Evolutionary conservation across 208 protist species (phyloP), one percentile per base, ranked within the genome.

Genomic region (Endotrypanum monterogeii): DNA sequence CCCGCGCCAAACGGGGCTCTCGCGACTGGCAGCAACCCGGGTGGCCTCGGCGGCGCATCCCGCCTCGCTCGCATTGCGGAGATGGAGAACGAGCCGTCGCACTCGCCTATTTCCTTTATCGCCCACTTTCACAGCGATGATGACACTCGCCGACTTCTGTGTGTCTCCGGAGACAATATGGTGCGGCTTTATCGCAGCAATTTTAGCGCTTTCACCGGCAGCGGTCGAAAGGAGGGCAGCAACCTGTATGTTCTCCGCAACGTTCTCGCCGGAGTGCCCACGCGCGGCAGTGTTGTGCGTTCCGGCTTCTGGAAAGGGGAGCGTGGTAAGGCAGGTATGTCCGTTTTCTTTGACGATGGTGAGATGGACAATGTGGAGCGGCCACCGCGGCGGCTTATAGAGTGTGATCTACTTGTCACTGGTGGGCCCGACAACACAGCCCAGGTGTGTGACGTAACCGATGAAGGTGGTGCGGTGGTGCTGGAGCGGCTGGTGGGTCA

Each of bases 401-500:
- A 97, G 78, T 92, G 90, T 71, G 93, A 97, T 66, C 67, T 97
- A 23, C 67, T 94, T 55, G 85, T 94, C 57, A 91, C 87, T 7
- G 85, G 83, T 52, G 93, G 93, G 6, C 73, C 83, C 0, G 90
- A 93, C 65, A 93, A 95, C 83, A 89, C 86, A 1, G 93, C 90
- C 18, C 83, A 82, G 61, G 84, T 97, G 55, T 93, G 89, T 62
- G 90, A 97, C 66, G 85, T 94, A n/a, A 91, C 90, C 14, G 90
- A 95, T 48, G 85, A 88, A 41, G 88, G 87, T 30, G 83, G 44
- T 6, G 69, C 75, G 20, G 46, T 73, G 25, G 69, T 95, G 67
- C 62, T 97, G 66, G 88, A 97, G 79, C 67, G 79, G 7, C 82
- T 97, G 60, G 89, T 94, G 70, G 93, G 93, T 7, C 93, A 97